These are phyloP conservation scores for Wickerhamiella spandovensis DNA, from an alignment of 805 yeast species.

Conservation along the genomic window DNA sequence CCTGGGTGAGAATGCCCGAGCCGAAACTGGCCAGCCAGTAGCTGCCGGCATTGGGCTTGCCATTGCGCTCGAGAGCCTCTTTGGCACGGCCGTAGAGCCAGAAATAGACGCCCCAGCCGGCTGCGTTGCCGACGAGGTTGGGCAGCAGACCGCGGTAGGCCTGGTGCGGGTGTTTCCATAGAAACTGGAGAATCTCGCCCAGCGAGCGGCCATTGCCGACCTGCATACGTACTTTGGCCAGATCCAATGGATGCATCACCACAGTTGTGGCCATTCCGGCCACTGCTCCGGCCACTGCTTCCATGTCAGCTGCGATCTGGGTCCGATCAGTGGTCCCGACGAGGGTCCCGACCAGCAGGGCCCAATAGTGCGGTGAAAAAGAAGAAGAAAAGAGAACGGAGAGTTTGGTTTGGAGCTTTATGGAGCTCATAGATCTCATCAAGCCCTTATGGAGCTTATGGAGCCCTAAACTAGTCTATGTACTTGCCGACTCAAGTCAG, in stretches of 20 bases:
- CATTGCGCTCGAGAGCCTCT: conserved; percentile 2
- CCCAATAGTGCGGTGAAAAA: too few relatives aligned
- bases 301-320: background rate
- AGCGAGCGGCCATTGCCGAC: conserved; percentile 28
- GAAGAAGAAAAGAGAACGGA: too few relatives aligned
- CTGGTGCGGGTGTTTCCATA: conserved; percentile 16
- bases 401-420: too few relatives aligned
- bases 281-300: conserved; percentile 12
- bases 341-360: too few relatives aligned
- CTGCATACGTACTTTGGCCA: conserved; percentile 73
- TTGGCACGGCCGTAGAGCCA: conserved; percentile 57
- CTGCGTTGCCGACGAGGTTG: conserved; percentile 68
- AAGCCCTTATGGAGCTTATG: background rate
- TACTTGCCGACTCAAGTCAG: background rate
- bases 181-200: conserved; percentile 3
- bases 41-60: background rate
- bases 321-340: too few relatives aligned
- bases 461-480: background rate
- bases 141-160: conserved; percentile 68
- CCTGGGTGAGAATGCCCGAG: conserved; percentile 66
- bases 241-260: conserved; percentile 79
- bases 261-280: conserved; percentile 64
- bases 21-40: conserved; percentile 30
- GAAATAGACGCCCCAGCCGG: conserved; percentile 86
- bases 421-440: too few relatives aligned